Conservation (phyloP, 306 rosid genomes). For the Quercus cerris region DNA sequence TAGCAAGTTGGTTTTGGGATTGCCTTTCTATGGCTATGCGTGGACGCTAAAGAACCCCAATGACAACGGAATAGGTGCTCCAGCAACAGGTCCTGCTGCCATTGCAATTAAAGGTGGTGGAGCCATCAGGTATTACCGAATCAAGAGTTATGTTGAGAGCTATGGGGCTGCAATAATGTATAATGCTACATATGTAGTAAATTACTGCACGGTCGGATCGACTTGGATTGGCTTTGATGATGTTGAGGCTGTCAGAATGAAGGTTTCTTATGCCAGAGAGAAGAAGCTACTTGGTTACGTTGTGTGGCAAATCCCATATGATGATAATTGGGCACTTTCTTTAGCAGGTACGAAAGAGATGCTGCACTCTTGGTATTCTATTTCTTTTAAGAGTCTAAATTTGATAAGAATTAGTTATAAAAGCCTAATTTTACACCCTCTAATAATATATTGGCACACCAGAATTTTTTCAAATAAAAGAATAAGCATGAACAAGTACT, state of each 20-base stretch:
- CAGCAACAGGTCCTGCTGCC: slow-evolving; percentile 26
- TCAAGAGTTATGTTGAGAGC: slow-evolving; percentile 6
- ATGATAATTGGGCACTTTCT: slow-evolving; percentile 32
- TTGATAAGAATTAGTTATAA: no score
- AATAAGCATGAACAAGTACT: no score
- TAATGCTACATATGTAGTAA: slow-evolving; percentile 31
- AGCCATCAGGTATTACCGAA: slow-evolving; percentile 15
- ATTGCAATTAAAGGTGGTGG: background rate
- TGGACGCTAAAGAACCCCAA: slow-evolving; percentile 24
- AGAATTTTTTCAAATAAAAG: no score
- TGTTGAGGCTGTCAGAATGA: slow-evolving; percentile 16
- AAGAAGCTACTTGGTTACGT: slow-evolving; percentile 27
- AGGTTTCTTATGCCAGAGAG: slow-evolving; percentile 40
- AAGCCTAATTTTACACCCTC: background rate
- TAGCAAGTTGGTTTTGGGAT: slow-evolving; percentile 26
- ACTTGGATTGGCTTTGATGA: slow-evolving; percentile 41
- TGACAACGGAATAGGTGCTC: slow-evolving; percentile 18
- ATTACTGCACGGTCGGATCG: slow-evolving; percentile 21
- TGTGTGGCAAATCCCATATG: slow-evolving; percentile 24
- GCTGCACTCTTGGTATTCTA: background rate
- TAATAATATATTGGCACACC: no score
- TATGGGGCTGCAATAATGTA: slow-evolving; percentile 9
- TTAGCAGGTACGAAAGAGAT: slow-evolving; percentile 15
- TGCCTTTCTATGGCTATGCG: slow-evolving; percentile 39
- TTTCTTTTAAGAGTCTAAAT: background rate